These are phyloP conservation scores for Paramecium octaurelia DNA, from an alignment of 73 alveolate genomes.

Conservation along the genomic window DNA sequence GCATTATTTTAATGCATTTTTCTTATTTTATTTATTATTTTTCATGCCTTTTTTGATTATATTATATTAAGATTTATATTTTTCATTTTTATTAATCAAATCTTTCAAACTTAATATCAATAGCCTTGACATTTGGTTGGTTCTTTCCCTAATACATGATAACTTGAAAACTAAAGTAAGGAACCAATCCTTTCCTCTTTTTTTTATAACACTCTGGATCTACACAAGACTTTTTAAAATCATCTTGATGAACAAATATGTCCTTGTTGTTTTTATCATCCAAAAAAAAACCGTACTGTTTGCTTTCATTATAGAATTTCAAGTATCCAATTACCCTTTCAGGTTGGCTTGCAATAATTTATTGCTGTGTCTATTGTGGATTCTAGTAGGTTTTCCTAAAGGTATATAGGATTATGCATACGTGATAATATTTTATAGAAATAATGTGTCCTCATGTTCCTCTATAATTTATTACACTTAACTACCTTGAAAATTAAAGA, in stretches of 20 bases:
- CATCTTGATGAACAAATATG: constrained; percentile 73
- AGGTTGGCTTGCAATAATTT: background rate
- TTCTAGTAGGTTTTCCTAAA: background rate
- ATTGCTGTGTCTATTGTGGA: background rate
- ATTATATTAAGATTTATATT: background rate
- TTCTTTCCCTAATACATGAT: constrained; percentile 26
- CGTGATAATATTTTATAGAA: background rate
- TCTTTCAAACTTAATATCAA: constrained; percentile 20
- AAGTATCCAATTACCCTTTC: constrained; percentile 59
- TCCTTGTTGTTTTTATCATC: constrained; percentile 67
- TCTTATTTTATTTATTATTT: background rate
- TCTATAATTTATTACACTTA: too few species aligned
- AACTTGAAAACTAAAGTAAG: background rate
- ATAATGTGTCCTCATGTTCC: background rate
- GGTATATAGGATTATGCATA: background rate
- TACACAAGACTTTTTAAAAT: constrained; percentile 57
- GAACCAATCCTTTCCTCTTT: background rate
- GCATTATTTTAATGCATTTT: constrained; percentile 46
- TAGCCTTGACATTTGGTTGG: constrained; percentile 14
- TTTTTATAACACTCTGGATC: background rate
- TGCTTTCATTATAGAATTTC: constrained; percentile 70
- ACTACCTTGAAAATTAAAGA: background rate
- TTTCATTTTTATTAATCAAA: background rate
- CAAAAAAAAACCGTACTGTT: constrained; percentile 66
- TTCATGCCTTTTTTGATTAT: background rate